A percentile compares a stretch with the other conserved stretches of the same genome.
Conservation (phyloP, 305 asterid genomes). For the Euphrasia arctica region DNA sequence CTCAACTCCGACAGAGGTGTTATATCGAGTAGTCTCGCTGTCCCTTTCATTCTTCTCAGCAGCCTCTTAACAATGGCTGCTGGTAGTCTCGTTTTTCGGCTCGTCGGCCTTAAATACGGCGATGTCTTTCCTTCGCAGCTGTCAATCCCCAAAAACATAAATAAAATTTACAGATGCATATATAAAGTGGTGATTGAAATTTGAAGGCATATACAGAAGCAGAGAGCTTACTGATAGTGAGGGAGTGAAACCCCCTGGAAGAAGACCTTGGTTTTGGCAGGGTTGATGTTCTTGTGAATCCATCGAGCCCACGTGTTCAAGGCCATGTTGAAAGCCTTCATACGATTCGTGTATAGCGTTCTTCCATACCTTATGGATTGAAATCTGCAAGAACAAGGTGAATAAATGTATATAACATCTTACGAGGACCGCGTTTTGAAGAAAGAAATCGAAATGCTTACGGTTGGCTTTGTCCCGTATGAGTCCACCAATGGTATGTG, state of each 20-base stretch:
- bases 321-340: slow-evolving; percentile 60
- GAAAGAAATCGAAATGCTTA: slow-evolving; percentile 19
- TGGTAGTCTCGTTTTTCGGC: slow-evolving; percentile 46
- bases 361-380: slow-evolving; percentile 56
- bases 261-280: slow-evolving; percentile 60
- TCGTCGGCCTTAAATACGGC: slow-evolving; percentile 54
- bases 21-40: slow-evolving; percentile 53
- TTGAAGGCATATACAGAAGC: neutral
- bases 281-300: slow-evolving; percentile 57
- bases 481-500: slow-evolving; percentile 90
- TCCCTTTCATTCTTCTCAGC: slow-evolving; percentile 39
- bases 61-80: slow-evolving; percentile 48
- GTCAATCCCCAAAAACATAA: slow-evolving; percentile 1
- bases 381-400: slow-evolving; percentile 39
- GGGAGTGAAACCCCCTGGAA: slow-evolving; percentile 80
- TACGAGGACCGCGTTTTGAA: neutral
- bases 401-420: neutral
- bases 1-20: slow-evolving; percentile 65
- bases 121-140: slow-evolving; percentile 62
- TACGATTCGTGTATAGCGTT: slow-evolving; percentile 51
- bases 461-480: slow-evolving; percentile 61
- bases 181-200: neutral
- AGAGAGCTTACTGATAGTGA: slow-evolving; percentile 55
- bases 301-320: slow-evolving; percentile 73
- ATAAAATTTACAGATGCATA: neutral